Conservation (phyloP, 163 green algal genomes). For the Scenedesmus sp. region DNA sequence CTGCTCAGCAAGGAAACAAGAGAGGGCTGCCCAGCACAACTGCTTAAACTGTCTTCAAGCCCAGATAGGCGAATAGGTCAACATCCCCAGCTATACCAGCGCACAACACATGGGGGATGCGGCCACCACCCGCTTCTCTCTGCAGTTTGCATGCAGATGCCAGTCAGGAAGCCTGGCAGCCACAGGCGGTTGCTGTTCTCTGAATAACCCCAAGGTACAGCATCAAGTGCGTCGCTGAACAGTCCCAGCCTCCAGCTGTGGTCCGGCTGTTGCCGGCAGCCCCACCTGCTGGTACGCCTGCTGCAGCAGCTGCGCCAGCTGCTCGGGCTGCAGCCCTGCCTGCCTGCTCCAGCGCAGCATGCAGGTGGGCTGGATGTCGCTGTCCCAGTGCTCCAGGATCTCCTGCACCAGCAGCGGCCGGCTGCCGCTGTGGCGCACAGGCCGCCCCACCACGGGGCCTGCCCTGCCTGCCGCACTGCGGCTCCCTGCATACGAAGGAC, state of each 20-base stretch:
- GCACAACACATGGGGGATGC: no score
- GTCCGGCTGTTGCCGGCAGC: no score
- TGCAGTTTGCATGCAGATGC: no score
- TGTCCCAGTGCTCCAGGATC: constrained; percentile 39
- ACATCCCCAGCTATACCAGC: no score
- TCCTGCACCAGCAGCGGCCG: constrained; percentile 56
- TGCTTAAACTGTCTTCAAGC: background rate
- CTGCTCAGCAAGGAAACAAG: background rate
- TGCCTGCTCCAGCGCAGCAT: constrained; percentile 49
- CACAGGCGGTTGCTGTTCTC: no score
- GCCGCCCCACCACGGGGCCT: constrained; percentile 55
- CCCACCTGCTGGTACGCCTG: constrained; percentile 26
- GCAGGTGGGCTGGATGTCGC: constrained; percentile 14
- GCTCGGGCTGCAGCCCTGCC: background rate
- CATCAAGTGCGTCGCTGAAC: no score
- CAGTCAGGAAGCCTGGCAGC: no score
- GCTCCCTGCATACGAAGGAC: constrained; percentile 58
- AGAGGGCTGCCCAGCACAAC: background rate
- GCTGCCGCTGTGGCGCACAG: constrained; percentile 45
- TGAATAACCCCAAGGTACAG: no score
- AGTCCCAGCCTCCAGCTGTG: no score
- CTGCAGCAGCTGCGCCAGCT: constrained; percentile 9
- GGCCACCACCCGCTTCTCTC: no score
- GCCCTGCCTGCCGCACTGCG: constrained; percentile 54
- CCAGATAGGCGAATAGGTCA: no score